Percentiles rank a stretch among this genome's conserved stretches.
These are phyloP conservation scores for Boletellus ananiceps DNA, from an alignment of 768 basidiomycete genomes.

Conservation along the genomic window DNA sequence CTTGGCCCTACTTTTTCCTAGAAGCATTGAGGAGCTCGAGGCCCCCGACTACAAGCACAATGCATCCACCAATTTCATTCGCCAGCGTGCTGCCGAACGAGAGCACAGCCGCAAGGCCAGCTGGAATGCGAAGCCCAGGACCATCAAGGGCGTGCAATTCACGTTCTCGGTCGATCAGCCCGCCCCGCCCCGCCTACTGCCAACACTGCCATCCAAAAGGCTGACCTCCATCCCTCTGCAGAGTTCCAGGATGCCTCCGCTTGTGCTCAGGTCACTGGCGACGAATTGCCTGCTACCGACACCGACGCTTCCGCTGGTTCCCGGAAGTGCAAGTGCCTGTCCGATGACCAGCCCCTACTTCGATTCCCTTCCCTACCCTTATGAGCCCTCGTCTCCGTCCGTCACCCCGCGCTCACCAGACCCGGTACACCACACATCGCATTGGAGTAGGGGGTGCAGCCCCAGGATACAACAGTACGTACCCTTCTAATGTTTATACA, in stretches of 20 bases:
- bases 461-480: no score
- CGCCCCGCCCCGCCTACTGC: constrained; percentile 39
- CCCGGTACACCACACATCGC: no score
- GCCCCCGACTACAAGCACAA: constrained; percentile 81
- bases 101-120: constrained; percentile 73
- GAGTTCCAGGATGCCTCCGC: constrained; percentile 57
- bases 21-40: constrained; percentile 80
- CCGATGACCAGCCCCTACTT: constrained; percentile 38
- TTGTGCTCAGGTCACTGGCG: constrained; percentile 34
- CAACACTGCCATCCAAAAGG: constrained; percentile 50
- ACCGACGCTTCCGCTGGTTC: constrained; percentile 25
- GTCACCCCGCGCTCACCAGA: no score
- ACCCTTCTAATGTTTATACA: no score
- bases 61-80: constrained; percentile 74
- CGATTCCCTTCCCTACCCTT: constrained; percentile 71
- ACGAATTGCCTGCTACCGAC: constrained; percentile 14
- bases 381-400: no score
- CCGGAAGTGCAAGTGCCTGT: constrained; percentile 25
- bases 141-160: constrained; percentile 86
- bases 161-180: constrained; percentile 82
- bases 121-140: constrained; percentile 58
- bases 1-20: constrained; percentile 27
- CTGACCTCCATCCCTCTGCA: constrained; percentile 58
- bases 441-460: no score
- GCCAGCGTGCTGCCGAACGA: constrained; percentile 74